Evolutionary conservation across 1,284 basidiomycete genomes (phyloP).

Genomic region (Pseudomicrostroma phylloplanum): DNA sequence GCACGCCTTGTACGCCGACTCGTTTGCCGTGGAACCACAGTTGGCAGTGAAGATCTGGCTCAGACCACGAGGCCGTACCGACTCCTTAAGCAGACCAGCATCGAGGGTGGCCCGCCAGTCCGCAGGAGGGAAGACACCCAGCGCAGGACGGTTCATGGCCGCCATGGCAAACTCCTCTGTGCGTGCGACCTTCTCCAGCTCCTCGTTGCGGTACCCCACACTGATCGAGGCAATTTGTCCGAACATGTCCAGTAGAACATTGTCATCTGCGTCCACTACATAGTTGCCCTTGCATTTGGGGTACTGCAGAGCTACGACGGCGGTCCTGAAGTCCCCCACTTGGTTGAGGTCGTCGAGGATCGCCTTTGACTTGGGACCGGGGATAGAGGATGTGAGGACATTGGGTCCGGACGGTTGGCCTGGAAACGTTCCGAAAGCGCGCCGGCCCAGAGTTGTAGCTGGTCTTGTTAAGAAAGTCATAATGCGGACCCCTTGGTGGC

Average conservation of each 20-base stretch:
- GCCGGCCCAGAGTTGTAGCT: too few relatives aligned
- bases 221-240: constrained; percentile 54
- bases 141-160: constrained; percentile 55
- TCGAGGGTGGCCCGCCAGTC: constrained; percentile 55
- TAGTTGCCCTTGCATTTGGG: constrained; percentile 50
- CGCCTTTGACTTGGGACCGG: constrained; percentile 45
- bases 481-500: too few relatives aligned
- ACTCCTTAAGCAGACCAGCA: constrained; percentile 52
- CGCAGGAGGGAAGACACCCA: constrained; percentile 57
- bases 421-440: constrained; percentile 22
- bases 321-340: constrained; percentile 53
- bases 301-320: constrained; percentile 53
- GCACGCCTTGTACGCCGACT: constrained; percentile 58
- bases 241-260: constrained; percentile 57
- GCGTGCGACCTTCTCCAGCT: constrained; percentile 44
- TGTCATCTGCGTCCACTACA: constrained; percentile 58
- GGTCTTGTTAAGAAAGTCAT: too few relatives aligned
- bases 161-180: constrained; percentile 52
- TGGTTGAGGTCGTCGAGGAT: constrained; percentile 44
- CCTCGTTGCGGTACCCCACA: constrained; percentile 56
- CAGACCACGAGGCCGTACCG: constrained; percentile 55
- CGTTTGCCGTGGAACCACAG: constrained; percentile 51
- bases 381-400: constrained; percentile 35
- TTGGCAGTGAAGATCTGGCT: constrained; percentile 52
- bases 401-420: constrained; percentile 38